Evolutionary conservation across 2,329 filamentous ascomycete genomes (phyloP), one percentile per base, ranked within the genome.

Genomic region (Sporothrix mexicana): DNA sequence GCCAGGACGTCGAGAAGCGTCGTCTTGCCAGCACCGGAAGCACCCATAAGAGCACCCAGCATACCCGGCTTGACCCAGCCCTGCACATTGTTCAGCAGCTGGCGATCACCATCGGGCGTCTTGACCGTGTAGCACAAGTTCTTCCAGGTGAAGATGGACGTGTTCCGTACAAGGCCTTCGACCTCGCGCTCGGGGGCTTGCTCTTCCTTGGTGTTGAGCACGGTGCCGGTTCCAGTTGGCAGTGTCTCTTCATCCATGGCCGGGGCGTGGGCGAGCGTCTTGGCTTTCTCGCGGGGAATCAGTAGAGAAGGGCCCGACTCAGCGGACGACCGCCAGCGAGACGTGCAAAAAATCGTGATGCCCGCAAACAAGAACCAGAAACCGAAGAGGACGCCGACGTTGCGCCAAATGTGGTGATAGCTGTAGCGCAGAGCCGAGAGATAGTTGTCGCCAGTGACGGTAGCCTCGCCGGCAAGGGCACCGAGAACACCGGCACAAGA

Each of bases 1-100:
- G 93, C 94, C 45, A 97, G 86, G 2, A 94, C 92, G 80, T 97
- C 94, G 8, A 97, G 84, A 2, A 97, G 86, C 0, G 93, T 96
- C 0, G 93, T 97, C 81, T 97, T 97, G 69, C 94, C 93, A n/a
- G 94, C 93, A 76, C 93, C 93, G 12, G 91, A 94, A 92, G 92
- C 89, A 77, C 93, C 91, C 92, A 95, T 93, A n/a, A 95, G 84
- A 4, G 92, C 93, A 2, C 91, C 93, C 20, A 94, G 81, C 75
- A 90, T 94, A 62, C 93, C 93, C 0, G 93, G 92, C 80, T 93
- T 93, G 71, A 95, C 92, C 89, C 92, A 97, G 2, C 93, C 94
- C 76, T 94, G 89, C 0, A 97, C 92, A 72, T 95, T 87, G 75
- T 96, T 90, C 7, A 97, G 84, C 73, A 97, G 89, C 15, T 88